Evolutionary conservation across 768 basidiomycete genomes (phyloP), one percentile per base, ranked within the genome.

Genomic region (Pleurotus tuber-regium): DNA sequence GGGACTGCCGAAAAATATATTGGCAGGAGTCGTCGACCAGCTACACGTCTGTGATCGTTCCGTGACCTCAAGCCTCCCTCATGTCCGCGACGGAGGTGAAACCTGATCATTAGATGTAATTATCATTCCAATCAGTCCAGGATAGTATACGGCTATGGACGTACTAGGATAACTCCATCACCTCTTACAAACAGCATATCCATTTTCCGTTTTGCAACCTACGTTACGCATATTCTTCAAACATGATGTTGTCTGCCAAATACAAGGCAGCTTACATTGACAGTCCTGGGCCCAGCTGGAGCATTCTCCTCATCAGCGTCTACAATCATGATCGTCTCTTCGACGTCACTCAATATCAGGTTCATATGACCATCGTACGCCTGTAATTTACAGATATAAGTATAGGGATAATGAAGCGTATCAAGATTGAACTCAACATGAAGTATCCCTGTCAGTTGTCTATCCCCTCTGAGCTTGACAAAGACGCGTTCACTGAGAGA

Each of bases 311-410:
- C 72, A 19, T 48, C 46, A 1, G 78, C 71, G 57, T 98, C 94
- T n/a, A 98, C 92, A 56, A 97, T 78, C 83, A 95, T 89, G 56
- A 98, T 92, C 2, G 89, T 94, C 73, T 99, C 97, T 65, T 98
- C 96, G 12, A 98, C 97, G 63, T 98, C 92, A 61, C 92, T 94
- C 60, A 99, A 77, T 56, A 99, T 97, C 61, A 99, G 78, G 68
- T 99, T 98, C 97, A 98, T 98, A 69, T 98, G 97, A n/a, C 95
- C 97, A 72, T 99, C 97, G 63, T 98, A 98, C 18, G 97, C 97
- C 97, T 99, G 62, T 10, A 59, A 54, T 57, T 39, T 44, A 52
- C 50, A 54, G 23, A 57, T 21, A 52, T 55, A 6, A 47, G 50
- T 31, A n/a, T 50, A 53, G 56, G 21, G 18, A 38, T 35, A 39